A percentile compares a stretch with the other conserved stretches of the same genome.
Evolutionary conservation across 2,329 filamentous ascomycete genomes (phyloP).

Genomic region (Ophiostoma australiae): DNA sequence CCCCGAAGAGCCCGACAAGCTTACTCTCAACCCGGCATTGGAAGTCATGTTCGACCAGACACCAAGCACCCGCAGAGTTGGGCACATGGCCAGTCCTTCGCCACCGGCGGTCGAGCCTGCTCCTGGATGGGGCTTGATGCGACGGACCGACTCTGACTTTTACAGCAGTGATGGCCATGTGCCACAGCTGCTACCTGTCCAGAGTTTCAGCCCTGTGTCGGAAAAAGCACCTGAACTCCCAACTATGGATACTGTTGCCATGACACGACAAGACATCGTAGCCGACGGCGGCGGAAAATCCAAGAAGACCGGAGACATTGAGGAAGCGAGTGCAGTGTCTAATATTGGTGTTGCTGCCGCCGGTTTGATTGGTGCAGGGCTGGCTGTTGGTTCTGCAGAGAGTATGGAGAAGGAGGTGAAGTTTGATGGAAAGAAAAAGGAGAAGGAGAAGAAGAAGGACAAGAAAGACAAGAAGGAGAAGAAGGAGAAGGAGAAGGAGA

Average conservation of each 20-base stretch:
- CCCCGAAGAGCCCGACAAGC: not conserved
- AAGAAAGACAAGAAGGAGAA: not conserved
- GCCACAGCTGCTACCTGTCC: slow-evolving; percentile 33
- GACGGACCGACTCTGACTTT: slow-evolving; percentile 28
- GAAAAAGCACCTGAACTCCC: slow-evolving; percentile 6
- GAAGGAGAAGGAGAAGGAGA: not conserved
- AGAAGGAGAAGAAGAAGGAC: not conserved
- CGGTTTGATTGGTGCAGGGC: not conserved
- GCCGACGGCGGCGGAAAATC: slow-evolving; percentile 6
- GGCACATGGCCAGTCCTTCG: not conserved
- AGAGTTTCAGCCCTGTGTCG: slow-evolving; percentile 28
- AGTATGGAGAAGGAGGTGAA: not conserved
- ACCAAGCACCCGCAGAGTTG: not conserved
- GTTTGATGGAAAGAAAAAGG: not conserved
- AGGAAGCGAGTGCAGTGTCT: not conserved
- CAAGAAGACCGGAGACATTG: not conserved
- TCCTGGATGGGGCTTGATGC: slow-evolving; percentile 33
- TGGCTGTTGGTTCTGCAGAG: not conserved
- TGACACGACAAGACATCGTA: not conserved
- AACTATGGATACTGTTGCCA: not conserved
- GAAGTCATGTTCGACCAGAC: slow-evolving; percentile 23
- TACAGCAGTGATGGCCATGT: slow-evolving; percentile 33
- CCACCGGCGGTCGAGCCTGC: slow-evolving; percentile 24
- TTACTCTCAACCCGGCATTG: not conserved
- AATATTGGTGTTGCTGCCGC: not conserved